phyloP scores from a whole-genome alignment of 495 filamentous ascomycete species.

The Podospora anserina region DNA sequence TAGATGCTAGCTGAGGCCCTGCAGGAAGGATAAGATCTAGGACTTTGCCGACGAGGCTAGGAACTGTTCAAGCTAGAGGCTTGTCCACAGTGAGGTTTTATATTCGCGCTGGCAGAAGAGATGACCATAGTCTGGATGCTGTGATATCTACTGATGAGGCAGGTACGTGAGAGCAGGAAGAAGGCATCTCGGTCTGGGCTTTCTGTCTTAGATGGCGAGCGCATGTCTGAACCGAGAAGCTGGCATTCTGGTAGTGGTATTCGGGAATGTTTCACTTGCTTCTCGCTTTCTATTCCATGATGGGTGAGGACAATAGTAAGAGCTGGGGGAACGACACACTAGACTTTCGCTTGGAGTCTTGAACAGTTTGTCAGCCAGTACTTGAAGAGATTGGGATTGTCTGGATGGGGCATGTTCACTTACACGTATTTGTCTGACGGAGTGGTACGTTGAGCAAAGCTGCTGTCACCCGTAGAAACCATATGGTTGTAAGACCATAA shows the following conservation, averaged over 20 bases:
- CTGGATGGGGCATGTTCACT: neutral
- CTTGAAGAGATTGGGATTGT: neutral
- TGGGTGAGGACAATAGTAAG: neutral
- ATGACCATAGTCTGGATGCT: too few species aligned
- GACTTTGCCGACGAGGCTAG: neutral
- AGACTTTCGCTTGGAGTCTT: neutral
- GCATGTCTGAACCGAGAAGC: neutral
- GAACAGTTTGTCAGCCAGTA: neutral
- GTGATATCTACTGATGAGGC: too few species aligned
- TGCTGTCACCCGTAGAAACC: neutral
- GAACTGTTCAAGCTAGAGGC: neutral
- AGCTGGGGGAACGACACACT: too few species aligned
- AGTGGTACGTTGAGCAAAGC: neutral
- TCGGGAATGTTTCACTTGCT: neutral
- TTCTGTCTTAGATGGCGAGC: neutral
- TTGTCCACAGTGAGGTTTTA: neutral
- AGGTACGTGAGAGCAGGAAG: neutral
- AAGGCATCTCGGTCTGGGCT: neutral
- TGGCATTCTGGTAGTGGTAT: neutral
- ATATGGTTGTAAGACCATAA: neutral
- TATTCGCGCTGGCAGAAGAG: neutral
- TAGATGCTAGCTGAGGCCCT: neutral
- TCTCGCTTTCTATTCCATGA: neutral
- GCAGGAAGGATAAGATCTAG: neutral
- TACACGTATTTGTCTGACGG: neutral